Evolutionary conservation across 345 rosid genomes (phyloP).

Genomic region (Barbarea vulgaris): DNA sequence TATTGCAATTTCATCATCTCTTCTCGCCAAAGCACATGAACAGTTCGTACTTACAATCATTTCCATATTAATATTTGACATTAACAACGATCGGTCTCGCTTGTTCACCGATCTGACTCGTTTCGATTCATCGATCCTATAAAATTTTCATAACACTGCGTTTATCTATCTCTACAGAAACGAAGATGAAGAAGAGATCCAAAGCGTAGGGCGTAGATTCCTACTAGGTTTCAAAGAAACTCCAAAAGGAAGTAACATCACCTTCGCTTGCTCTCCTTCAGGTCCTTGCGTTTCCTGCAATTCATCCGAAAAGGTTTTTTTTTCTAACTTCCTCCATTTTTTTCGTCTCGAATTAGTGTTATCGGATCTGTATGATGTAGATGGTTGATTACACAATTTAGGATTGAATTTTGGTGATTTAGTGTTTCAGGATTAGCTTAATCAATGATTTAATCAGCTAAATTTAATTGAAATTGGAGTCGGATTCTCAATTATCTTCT

Average conservation of each 20-base stretch:
- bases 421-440: constrained; percentile 1
- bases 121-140: neutral
- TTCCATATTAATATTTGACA: neutral
- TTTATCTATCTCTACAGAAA: neutral
- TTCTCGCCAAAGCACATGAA: constrained; percentile 16
- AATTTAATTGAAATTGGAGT: neutral
- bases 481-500: neutral
- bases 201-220: constrained; percentile 51
- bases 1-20: constrained; percentile 12
- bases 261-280: constrained; percentile 88
- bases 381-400: neutral
- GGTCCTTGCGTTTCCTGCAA: constrained; percentile 87
- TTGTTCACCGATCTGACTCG: constrained; percentile 16
- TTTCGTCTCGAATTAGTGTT: neutral
- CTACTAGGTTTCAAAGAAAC: constrained; percentile 72
- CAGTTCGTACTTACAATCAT: constrained; percentile 23
- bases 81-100: constrained; percentile 18
- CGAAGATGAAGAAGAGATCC: constrained; percentile 29
- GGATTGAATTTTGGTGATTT: neutral
- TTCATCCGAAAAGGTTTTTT: constrained; percentile 71
- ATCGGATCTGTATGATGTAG: neutral
- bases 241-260: constrained; percentile 59
- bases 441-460: neutral
- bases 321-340: neutral
- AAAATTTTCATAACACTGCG: neutral